Percentiles rank a stretch among this genome's conserved stretches.
These are phyloP conservation scores for Seiridium cupressi DNA, from an alignment of 2,329 filamentous ascomycete genomes.

Conservation along the genomic window DNA sequence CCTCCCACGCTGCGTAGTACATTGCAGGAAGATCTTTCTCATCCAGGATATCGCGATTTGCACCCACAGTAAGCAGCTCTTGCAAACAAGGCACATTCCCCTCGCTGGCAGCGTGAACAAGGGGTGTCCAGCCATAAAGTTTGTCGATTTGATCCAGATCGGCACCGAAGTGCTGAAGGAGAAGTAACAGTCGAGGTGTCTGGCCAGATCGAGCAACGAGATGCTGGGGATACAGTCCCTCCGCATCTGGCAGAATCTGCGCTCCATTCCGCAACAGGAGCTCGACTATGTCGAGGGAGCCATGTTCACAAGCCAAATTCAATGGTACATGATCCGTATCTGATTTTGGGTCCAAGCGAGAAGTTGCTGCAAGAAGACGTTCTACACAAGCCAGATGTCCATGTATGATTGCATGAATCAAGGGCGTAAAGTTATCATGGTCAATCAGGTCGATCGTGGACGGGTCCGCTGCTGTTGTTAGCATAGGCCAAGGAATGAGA, in stretches of 20 bases:
- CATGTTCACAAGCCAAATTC: conserved; percentile 93
- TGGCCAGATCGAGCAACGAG: conserved; percentile 88
- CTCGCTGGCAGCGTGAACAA: conserved; percentile 95
- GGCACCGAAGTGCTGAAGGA: conserved; percentile 82
- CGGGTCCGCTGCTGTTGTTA: conserved; percentile 52
- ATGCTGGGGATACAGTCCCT: conserved; percentile 96
- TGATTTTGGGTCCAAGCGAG: conserved; percentile 81
- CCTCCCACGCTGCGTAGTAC: conserved; percentile 99
- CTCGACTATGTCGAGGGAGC: conserved; percentile 79
- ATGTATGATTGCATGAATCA: conserved; percentile 94
- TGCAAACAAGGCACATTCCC: conserved; percentile 88
- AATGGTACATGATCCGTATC: conserved; percentile 91
- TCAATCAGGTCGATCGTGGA: conserved; percentile 85
- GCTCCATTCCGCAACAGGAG: conserved; percentile 80
- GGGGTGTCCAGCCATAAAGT: conserved; percentile 93
- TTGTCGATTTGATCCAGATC: conserved; percentile 93
- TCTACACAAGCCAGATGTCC: conserved; percentile 78
- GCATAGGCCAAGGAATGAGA: not conserved
- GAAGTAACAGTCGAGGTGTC: conserved; percentile 72
- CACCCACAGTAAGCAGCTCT: conserved; percentile 75
- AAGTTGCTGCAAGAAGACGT: conserved; percentile 71
- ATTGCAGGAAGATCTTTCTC: conserved; percentile 92
- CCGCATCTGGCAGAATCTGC: conserved; percentile 85
- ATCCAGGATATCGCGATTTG: conserved; percentile 76
- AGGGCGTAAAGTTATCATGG: conserved; percentile 93